These are phyloP conservation scores for Globisporangium nodosum DNA, from an alignment of 352 stramenopile genomes.

Conservation along the genomic window DNA sequence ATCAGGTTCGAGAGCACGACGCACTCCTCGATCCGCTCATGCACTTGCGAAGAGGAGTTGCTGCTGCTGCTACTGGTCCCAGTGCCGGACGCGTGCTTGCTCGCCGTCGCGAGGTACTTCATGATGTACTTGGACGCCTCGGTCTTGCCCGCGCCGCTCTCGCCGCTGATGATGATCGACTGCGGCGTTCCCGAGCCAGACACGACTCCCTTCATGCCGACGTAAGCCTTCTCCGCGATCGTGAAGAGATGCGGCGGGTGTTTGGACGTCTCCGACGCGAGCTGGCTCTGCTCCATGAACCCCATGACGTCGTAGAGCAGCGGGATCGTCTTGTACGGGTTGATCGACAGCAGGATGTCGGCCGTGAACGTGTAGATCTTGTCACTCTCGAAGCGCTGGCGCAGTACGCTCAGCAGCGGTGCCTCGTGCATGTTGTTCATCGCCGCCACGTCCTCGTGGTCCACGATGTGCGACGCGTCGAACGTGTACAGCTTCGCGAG, in stretches of 20 bases:
- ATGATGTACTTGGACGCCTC: slow-evolving; percentile 93
- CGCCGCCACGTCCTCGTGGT: slow-evolving; percentile 78
- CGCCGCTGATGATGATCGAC: slow-evolving; percentile 92
- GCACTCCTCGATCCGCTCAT: slow-evolving; percentile 80
- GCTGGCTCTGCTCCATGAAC: slow-evolving; percentile 53
- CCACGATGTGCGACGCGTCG: slow-evolving; percentile 78
- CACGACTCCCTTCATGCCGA: slow-evolving; percentile 55
- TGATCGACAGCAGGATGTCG: slow-evolving; percentile 80
- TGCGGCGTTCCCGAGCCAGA: slow-evolving; percentile 65
- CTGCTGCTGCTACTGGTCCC: not conserved
- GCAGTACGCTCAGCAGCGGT: slow-evolving; percentile 71
- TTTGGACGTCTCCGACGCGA: slow-evolving; percentile 20
- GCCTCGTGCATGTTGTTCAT: slow-evolving; percentile 91
- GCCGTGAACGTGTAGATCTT: slow-evolving; percentile 87
- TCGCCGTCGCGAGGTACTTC: slow-evolving; percentile 81
- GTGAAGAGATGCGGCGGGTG: slow-evolving; percentile 71
- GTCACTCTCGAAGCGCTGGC: slow-evolving; percentile 72
- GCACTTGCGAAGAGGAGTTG: slow-evolving; percentile 23
- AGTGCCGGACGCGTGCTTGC: slow-evolving; percentile 35
- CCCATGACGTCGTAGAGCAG: slow-evolving; percentile 73
- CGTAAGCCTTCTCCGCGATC: slow-evolving; percentile 76
- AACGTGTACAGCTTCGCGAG: slow-evolving; percentile 67
- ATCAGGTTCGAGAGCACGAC: slow-evolving; percentile 81
- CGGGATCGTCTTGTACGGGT: slow-evolving; percentile 86
- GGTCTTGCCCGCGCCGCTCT: slow-evolving; percentile 92